Percentiles rank a stretch among this genome's conserved stretches.
Conservation (phyloP, 148 eudicot species). For the Dianthus caryophyllus region DNA sequence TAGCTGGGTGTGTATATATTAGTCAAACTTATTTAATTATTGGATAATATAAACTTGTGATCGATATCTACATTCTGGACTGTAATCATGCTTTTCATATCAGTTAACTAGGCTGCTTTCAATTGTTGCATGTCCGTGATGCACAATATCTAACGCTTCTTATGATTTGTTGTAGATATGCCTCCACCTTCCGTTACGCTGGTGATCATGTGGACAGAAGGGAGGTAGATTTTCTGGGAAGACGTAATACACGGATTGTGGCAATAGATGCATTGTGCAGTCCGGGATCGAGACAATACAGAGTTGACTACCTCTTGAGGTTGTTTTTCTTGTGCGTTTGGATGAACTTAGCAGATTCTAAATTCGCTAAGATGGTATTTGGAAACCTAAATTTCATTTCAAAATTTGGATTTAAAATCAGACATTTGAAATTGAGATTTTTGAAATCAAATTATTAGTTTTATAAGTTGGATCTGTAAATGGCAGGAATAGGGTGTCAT, state of each 20-base stretch:
- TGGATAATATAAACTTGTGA: background rate
- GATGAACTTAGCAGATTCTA: background rate
- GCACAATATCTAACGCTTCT: slow-evolving; percentile 1
- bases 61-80: background rate
- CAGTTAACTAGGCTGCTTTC: slow-evolving; percentile 4
- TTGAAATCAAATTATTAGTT: no score
- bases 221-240: slow-evolving; percentile 53
- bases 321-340: slow-evolving; percentile 17
- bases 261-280: slow-evolving; percentile 77
- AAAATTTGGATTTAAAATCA: no score
- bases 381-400: no score
- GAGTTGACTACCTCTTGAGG: slow-evolving; percentile 58
- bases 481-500: no score
- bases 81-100: slow-evolving; percentile 2
- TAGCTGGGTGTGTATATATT: background rate
- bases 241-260: slow-evolving; percentile 72
- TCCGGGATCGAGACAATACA: slow-evolving; percentile 70
- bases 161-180: slow-evolving; percentile 46
- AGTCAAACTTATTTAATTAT: background rate
- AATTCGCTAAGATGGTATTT: no score
- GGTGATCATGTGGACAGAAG: slow-evolving; percentile 63
- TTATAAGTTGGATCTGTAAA: no score
- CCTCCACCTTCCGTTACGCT: slow-evolving; percentile 65
- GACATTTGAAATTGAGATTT: no score
- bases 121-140: background rate